Evolutionary conservation across 2,329 filamentous ascomycete genomes (phyloP).

Genomic region (Botryotinia globosa): DNA sequence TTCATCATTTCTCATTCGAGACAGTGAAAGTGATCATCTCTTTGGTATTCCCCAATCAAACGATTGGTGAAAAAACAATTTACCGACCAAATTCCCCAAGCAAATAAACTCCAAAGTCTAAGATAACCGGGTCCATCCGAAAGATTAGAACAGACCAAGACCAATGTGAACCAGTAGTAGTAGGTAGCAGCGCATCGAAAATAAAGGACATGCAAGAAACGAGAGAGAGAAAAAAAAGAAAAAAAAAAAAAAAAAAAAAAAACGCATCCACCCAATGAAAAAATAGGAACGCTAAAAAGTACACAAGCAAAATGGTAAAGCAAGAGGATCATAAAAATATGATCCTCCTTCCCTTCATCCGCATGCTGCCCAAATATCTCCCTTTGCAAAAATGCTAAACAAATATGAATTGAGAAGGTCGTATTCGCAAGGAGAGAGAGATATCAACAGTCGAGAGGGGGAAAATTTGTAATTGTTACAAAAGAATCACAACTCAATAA

Average conservation of each 20-base stretch:
- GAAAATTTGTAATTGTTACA: background rate
- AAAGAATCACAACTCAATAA: background rate
- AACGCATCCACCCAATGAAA: constrained; percentile 3
- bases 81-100: constrained; percentile 1
- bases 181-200: background rate
- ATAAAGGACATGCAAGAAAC: constrained; percentile 13
- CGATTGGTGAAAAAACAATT: background rate
- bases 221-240: no score
- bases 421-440: constrained; percentile 8
- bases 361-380: constrained; percentile 16
- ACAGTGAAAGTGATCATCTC: background rate
- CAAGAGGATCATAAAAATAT: background rate
- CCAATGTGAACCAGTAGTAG: constrained; percentile 8
- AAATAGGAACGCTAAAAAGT: constrained; percentile 17
- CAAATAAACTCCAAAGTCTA: constrained; percentile 13
- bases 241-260: no score
- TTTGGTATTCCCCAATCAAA: background rate
- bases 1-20: background rate
- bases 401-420: constrained; percentile 14
- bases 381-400: constrained; percentile 16
- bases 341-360: constrained; percentile 10
- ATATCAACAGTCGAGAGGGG: constrained; percentile 6
- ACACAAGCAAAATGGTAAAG: constrained; percentile 14
- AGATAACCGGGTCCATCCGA: constrained; percentile 2
- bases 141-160: constrained; percentile 15